These are phyloP conservation scores for Glarea lozoyensis DNA, from an alignment of 495 filamentous ascomycete species.

Conservation along the genomic window DNA sequence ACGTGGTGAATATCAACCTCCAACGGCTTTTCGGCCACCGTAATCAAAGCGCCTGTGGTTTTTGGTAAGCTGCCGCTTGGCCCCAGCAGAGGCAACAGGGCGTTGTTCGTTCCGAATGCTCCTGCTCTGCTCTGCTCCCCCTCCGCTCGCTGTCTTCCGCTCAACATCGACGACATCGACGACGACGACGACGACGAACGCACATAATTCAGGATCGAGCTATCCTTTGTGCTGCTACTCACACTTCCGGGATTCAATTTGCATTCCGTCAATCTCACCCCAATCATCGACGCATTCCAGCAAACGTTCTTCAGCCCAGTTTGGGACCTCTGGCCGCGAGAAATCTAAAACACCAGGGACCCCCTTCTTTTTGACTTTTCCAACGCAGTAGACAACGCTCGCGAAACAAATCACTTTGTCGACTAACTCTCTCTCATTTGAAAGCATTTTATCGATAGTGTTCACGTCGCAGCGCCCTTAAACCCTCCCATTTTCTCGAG, in stretches of 20 bases:
- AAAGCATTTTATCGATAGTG: no score
- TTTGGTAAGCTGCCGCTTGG: background rate
- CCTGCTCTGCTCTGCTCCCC: constrained; percentile 1
- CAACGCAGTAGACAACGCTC: no score
- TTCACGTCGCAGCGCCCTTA: no score
- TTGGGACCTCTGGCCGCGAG: constrained; percentile 5
- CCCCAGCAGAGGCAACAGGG: constrained; percentile 9
- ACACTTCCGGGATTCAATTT: background rate
- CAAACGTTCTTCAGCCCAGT: background rate
- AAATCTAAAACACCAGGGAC: constrained; percentile 10
- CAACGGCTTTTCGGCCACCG: no score
- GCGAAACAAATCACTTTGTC: no score
- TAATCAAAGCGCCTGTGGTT: background rate
- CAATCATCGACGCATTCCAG: background rate
- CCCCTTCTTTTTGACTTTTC: constrained; percentile 7
- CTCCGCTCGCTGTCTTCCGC: no score
- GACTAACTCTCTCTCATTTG: no score
- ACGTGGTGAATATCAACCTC: no score
- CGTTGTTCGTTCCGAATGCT: background rate
- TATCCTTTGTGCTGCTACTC: background rate
- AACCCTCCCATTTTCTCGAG: no score
- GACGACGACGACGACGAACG: constrained; percentile 3
- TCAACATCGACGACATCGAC: constrained; percentile 13
- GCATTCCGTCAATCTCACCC: background rate
- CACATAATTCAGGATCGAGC: constrained; percentile 1